A percentile compares a stretch with the other conserved stretches of the same genome.
phyloP scores from a whole-genome alignment of 257 asterid species.

The Solanum piurae region DNA sequence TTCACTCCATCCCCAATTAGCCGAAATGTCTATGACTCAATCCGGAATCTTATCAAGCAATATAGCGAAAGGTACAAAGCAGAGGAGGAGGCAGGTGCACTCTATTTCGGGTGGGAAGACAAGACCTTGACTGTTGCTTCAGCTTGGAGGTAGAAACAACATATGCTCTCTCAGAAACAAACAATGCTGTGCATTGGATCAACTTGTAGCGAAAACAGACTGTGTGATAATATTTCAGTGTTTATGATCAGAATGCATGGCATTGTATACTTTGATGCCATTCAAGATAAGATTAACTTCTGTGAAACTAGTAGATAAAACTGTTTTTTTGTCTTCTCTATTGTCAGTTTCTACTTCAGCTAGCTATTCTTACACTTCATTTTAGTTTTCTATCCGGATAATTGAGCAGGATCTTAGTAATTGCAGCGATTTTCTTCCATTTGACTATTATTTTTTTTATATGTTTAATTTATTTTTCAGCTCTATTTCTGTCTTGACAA shows the following conservation, averaged over 20 bases:
- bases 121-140: conserved; percentile 69
- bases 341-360: background rate
- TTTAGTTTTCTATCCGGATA: background rate
- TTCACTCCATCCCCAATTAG: conserved; percentile 54
- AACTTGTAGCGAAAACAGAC: background rate
- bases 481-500: background rate
- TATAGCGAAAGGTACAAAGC: conserved; percentile 67
- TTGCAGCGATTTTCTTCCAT: background rate
- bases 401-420: background rate
- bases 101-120: conserved; percentile 92
- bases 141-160: conserved; percentile 46
- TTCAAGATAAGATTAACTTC: background rate
- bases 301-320: background rate
- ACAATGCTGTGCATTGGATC: background rate
- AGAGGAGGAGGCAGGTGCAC: conserved; percentile 58
- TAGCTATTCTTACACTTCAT: background rate
- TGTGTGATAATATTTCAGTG: background rate
- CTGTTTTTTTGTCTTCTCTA: background rate
- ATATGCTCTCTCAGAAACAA: background rate
- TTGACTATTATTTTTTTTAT: background rate
- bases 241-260: background rate
- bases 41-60: conserved; percentile 39
- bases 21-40: conserved; percentile 46
- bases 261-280: background rate
- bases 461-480: background rate